Evolutionary conservation across 768 basidiomycete species (phyloP), one percentile per base, ranked within the genome.

Genomic region (Mycena rosella): DNA sequence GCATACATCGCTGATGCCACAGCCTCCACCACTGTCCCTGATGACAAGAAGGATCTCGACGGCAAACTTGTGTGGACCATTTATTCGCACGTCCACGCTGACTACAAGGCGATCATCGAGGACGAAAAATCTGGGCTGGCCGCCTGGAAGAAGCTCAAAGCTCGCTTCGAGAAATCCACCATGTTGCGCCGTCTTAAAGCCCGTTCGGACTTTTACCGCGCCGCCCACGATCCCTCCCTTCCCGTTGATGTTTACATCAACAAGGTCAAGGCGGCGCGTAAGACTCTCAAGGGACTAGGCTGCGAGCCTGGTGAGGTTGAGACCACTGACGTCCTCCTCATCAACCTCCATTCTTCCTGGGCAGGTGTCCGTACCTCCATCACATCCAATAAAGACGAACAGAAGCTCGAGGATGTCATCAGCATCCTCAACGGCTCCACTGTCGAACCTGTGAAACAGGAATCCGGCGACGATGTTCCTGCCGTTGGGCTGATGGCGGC

Each of bases 241-340:
- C 47, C 47, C 10, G 26, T 48, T 15, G 47, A 48, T 22, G 18
- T 48, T 15, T 48, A 24, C 18, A 48, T 48, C 24, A 48, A 48
- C 47, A 48, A 48, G 22, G 18, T 48, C 7, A 60, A 9, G 20
- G 58, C 40, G 2, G 44, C 24, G 13, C 22, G 38, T n/a, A 60
- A 32, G 9, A 30, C n/a, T 29, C 24, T 60, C 22, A 60, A 60
- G 58, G 58, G 58, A 56, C 57, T 69, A 30, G 55, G 45, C 22
- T 67, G 66, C 26, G 57, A 57, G 17, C 56, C 58, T 29, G 30
- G 55, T 26, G 62, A 69, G 18, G n/a, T 22, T n/a, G 68, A 65
- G 47, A 38, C 58, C 26, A 65, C 38, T 22, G 68, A 65, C 30
- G 55, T 69, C 24, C 54, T 69, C 34, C 14, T 60, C 34, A 22